Base-by-base conservation (phyloP, 164 flowering plant genomes). In the Stephania japonica region DNA sequence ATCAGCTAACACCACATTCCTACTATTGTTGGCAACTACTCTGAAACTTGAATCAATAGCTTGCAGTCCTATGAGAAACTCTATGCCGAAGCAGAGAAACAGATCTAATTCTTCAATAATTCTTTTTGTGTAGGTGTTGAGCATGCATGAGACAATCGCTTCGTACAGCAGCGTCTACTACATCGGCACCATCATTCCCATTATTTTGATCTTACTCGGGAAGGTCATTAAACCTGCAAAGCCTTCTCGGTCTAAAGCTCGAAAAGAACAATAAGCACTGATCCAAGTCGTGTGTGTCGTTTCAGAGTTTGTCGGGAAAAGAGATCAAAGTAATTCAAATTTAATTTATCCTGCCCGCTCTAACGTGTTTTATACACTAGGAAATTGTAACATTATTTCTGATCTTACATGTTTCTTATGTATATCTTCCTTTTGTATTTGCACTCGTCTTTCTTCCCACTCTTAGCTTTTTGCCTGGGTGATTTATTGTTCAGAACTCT, bases 121-220 rank as follows among this genome's bases (percentile, higher is more conserved):
- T 71, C n/a, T 19, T 76, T 4, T 25, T 70, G 59, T 72, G 73
- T 83, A 94, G 98, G 94, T 94, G 61, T 75, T 92, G 81, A 91
- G 93, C 88, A 32, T 92, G 83, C 93, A 80, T n/a, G 97, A 92
- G 78, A 92, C 97, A 19, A 50, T 92, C 32, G 85, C 89, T 68
- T 78, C 92, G 8, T 92, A 87, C 66, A 85, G 85, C 49, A 94
- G 98, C 59, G 97, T 94, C 26, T 85, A 89, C 76, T 94, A 78
- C 75, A 63, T 92, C 25, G 94, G 93, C 68, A 94, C 97, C 70
- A 69, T 92, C 53, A 6, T 90, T 71, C 98, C 97, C 25, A 77
- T 89, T 3, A 26, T 78, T 13, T 43, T 94, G 82, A 78, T 94
- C 78, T 77, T 90, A 42, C 87, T 92, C 42, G 85, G 97, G 25